A percentile compares a stretch with the other conserved stretches of the same genome.
Conservation (phyloP, 495 filamentous ascomycete genomes). For the Penicillium flavigenum region DNA sequence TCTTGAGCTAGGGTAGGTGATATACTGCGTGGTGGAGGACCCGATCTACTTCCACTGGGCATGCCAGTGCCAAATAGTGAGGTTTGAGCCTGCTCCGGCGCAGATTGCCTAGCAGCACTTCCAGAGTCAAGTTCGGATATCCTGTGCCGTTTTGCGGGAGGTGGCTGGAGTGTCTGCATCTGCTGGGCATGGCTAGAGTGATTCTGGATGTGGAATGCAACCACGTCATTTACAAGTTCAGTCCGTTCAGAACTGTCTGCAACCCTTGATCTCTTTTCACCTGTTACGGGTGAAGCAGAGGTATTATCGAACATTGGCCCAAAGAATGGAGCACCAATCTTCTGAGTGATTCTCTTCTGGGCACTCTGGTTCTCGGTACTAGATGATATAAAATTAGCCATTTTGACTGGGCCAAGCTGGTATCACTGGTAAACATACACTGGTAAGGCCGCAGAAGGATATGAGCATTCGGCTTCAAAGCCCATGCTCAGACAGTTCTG, state of each 20-base stretch:
- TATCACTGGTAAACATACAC: neutral
- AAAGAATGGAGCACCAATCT: neutral
- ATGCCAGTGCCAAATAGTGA: neutral
- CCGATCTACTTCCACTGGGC: neutral
- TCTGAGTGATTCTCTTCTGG: neutral
- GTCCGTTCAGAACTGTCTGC: neutral
- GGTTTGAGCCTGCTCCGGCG: neutral
- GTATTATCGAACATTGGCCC: neutral
- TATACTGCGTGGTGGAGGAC: neutral
- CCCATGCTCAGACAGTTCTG: neutral
- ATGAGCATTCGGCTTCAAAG: neutral
- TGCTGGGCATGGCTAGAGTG: neutral
- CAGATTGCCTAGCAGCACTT: neutral
- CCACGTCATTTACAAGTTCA: neutral
- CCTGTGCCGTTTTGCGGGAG: neutral
- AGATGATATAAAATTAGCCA: neutral
- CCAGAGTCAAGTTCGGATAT: neutral
- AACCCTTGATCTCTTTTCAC: neutral
- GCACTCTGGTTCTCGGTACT: neutral
- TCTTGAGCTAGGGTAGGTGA: neutral
- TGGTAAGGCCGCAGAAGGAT: neutral
- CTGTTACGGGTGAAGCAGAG: neutral
- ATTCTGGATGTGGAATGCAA: neutral
- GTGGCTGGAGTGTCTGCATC: neutral
- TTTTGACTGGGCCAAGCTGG: neutral